Percentiles rank a stretch among this genome's conserved stretches.
These are phyloP conservation scores for Colletotrichum costaricense DNA, from an alignment of 2,329 filamentous ascomycete species.

Conservation along the genomic window DNA sequence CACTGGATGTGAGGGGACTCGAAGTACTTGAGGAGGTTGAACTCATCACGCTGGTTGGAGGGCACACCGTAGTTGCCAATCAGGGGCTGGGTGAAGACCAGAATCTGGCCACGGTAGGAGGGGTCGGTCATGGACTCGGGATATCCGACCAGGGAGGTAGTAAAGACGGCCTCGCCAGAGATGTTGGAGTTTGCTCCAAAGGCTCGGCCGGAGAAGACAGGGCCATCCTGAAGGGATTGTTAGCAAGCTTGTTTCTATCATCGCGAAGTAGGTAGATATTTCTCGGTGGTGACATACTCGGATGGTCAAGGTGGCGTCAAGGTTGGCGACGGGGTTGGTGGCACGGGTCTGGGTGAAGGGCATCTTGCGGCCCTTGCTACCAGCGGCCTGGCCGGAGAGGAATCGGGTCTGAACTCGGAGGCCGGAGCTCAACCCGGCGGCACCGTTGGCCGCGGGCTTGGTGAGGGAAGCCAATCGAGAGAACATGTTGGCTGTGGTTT, in stretches of 20 bases:
- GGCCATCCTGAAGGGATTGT: constrained; percentile 75
- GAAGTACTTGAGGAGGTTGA: constrained; percentile 95
- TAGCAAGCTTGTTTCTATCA: constrained; percentile 26
- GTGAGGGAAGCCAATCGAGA: constrained; percentile 65
- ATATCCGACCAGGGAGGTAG: constrained; percentile 96
- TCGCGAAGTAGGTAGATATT: background rate
- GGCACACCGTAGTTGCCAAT: constrained; percentile 99
- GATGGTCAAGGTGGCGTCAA: constrained; percentile 94
- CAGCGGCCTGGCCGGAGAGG: constrained; percentile 58
- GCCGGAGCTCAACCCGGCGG: constrained; percentile 49
- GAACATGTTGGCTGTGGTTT: constrained; percentile 62
- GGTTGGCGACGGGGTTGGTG: constrained; percentile 74
- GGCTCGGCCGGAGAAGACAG: constrained; percentile 94
- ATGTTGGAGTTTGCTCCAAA: constrained; percentile 98
- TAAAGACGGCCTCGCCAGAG: constrained; percentile 98
- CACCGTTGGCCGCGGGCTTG: constrained; percentile 62
- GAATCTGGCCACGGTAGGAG: constrained; percentile 92
- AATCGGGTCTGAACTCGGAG: constrained; percentile 48
- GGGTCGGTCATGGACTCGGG: constrained; percentile 94
- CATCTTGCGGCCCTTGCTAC: constrained; percentile 77
- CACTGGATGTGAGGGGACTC: constrained; percentile 98
- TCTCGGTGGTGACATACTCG: constrained; percentile 66
- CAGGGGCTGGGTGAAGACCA: constrained; percentile 97
- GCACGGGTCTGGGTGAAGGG: constrained; percentile 67
- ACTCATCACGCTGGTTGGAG: constrained; percentile 84